phyloP scores from a whole-genome alignment of 2,329 filamentous ascomycete species.

The Colletotrichum sidae region DNA sequence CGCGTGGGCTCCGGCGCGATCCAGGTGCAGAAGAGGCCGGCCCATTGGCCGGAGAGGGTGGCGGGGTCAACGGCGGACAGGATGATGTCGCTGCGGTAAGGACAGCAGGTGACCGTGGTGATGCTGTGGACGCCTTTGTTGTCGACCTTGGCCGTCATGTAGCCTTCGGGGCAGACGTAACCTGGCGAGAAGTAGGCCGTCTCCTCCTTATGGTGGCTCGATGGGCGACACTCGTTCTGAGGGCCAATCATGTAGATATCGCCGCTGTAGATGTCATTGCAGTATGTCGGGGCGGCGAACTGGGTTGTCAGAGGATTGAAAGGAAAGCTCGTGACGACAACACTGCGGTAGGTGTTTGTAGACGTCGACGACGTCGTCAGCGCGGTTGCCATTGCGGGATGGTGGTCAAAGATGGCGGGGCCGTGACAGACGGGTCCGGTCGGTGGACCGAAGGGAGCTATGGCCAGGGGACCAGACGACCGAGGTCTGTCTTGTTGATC shows the following conservation, averaged over 20 bases:
- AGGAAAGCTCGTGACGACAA: constrained; percentile 33
- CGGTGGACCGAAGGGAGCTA: neutral
- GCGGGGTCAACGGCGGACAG: constrained; percentile 39
- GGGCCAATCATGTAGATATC: constrained; percentile 37
- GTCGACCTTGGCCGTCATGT: constrained; percentile 40
- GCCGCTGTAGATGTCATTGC: constrained; percentile 33
- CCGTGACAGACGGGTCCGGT: neutral
- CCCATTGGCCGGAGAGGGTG: constrained; percentile 35
- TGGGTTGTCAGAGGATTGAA: constrained; percentile 38
- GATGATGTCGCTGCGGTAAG: constrained; percentile 36
- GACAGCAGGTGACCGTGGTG: constrained; percentile 44
- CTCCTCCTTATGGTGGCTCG: constrained; percentile 32
- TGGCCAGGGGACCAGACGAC: neutral
- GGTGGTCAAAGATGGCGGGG: constrained; percentile 15
- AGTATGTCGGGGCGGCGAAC: constrained; percentile 34
- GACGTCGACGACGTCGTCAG: constrained; percentile 8
- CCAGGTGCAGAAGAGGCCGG: constrained; percentile 41
- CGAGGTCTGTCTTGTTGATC: neutral
- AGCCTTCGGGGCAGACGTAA: constrained; percentile 25
- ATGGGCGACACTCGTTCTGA: constrained; percentile 36
- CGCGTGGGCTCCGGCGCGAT: constrained; percentile 33
- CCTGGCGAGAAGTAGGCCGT: constrained; percentile 34
- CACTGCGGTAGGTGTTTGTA: constrained; percentile 19
- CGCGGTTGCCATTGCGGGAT: constrained; percentile 18
- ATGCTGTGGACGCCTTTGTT: constrained; percentile 39